Evolutionary conservation across 306 rosid genomes (phyloP).

Genomic region (Lupinus albus): DNA sequence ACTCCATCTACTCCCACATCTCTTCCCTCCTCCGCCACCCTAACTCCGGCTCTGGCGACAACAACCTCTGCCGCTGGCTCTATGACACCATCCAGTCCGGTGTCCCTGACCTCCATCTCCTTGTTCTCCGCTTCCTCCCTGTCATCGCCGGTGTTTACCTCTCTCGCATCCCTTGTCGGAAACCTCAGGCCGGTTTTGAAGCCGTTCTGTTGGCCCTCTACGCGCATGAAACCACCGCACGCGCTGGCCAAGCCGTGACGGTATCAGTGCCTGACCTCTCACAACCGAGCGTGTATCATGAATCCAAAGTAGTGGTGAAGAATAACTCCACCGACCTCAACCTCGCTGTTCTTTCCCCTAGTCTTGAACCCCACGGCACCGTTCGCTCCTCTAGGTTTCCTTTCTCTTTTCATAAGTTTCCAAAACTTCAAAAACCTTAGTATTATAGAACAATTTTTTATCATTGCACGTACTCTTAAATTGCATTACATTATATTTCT

Average conservation of each 20-base stretch:
- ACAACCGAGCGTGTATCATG: slow-evolving; percentile 67
- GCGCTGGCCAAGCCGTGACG: slow-evolving; percentile 57
- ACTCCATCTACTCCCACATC: slow-evolving; percentile 45
- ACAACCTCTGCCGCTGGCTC: slow-evolving; percentile 85
- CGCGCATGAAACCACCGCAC: slow-evolving; percentile 66
- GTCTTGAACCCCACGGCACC: slow-evolving; percentile 70
- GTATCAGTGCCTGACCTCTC: slow-evolving; percentile 63
- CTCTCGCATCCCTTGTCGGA: slow-evolving; percentile 52
- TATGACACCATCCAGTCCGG: slow-evolving; percentile 79
- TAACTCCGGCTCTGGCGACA: slow-evolving; percentile 72
- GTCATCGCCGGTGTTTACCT: slow-evolving; percentile 64
- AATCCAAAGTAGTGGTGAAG: slow-evolving; percentile 36
- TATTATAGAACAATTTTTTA: too few relatives aligned
- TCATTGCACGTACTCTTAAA: too few relatives aligned
- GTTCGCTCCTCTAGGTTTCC: slow-evolving; percentile 54
- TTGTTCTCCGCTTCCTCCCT: slow-evolving; percentile 75
- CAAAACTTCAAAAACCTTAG: too few relatives aligned
- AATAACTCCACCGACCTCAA: slow-evolving; percentile 49
- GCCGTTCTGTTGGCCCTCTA: slow-evolving; percentile 75
- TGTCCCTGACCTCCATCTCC: slow-evolving; percentile 59
- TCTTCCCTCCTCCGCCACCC: slow-evolving; percentile 65
- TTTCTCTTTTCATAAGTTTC: too few relatives aligned
- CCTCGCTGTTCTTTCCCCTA: slow-evolving; percentile 49
- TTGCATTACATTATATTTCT: too few relatives aligned
- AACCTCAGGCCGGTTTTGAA: slow-evolving; percentile 77